These are phyloP conservation scores for Lachnellula willkommii DNA, from an alignment of 2,329 filamentous ascomycete species.

Conservation along the genomic window DNA sequence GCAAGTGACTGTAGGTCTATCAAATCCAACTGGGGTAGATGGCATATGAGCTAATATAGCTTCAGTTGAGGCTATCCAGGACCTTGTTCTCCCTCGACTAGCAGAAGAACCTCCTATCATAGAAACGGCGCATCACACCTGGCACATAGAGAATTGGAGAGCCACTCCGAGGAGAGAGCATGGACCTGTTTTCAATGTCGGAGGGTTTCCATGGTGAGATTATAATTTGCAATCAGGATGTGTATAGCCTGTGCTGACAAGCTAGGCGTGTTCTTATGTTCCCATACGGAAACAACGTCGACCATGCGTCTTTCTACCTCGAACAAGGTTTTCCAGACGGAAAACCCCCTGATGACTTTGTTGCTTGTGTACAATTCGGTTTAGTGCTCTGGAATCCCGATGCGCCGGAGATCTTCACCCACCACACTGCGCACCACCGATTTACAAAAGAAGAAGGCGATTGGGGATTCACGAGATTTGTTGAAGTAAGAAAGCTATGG, in stretches of 20 bases:
- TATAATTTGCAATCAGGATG: slow-evolving; percentile 1
- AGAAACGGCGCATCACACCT: slow-evolving; percentile 71
- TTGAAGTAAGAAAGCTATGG: slow-evolving; percentile 82
- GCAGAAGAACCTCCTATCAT: slow-evolving; percentile 72
- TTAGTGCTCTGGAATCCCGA: slow-evolving; percentile 92
- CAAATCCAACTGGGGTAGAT: not conserved
- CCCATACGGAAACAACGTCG: slow-evolving; percentile 88
- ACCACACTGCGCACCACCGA: slow-evolving; percentile 84
- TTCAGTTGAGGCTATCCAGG: slow-evolving; percentile 77
- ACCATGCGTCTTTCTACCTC: slow-evolving; percentile 90
- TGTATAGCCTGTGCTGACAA: slow-evolving; percentile 15
- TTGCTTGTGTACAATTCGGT: slow-evolving; percentile 92
- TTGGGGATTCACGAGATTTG: slow-evolving; percentile 97
- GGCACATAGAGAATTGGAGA: slow-evolving; percentile 83
- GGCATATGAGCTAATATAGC: slow-evolving; percentile 17
- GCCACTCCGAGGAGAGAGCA: slow-evolving; percentile 72
- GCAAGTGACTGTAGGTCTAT: slow-evolving; percentile 35
- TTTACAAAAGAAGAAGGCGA: slow-evolving; percentile 96
- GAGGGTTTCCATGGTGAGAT: slow-evolving; percentile 75
- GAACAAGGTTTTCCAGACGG: slow-evolving; percentile 82
- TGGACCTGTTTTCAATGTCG: slow-evolving; percentile 81
- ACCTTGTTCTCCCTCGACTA: slow-evolving; percentile 67
- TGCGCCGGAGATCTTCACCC: slow-evolving; percentile 76
- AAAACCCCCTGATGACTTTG: slow-evolving; percentile 84
- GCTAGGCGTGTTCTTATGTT: slow-evolving; percentile 88